Evolutionary conservation across 129 eudicot genomes (phyloP), one percentile per base, ranked within the genome.

Genomic region (Centaurea solstitialis): DNA sequence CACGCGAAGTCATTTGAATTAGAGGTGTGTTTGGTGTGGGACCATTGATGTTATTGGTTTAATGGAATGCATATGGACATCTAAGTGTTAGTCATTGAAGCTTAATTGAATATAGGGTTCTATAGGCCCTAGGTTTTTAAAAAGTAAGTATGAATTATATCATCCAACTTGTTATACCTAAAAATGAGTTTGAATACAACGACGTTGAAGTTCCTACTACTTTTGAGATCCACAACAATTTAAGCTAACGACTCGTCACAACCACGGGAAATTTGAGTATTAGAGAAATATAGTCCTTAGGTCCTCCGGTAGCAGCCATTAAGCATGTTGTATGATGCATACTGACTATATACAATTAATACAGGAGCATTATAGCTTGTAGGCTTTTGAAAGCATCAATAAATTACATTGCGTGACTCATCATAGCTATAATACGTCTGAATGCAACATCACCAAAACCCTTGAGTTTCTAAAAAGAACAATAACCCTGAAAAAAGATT

Each of bases 1-100:
- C 76, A 82, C 85, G 45, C 81, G 37, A 82, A 26, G 76, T 76
- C 18, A 37, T 50, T 82, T 82, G 66, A 70, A 53, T 53, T 17
- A 43, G 70, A 81, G 53, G 47, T 74, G 53, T 20, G 24, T 12
- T 57, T 20, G 38, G 20, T 40, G 41, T 41, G 53, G 81, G 72
- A 40, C 77, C 85, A 76, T 82, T 37, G 65, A 75, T 50, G 47
- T 24, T 75, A 81, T 53, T 26, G 9, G 62, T 41, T 73, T 73
- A 40, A 73, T 68, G 76, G 76, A 68, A 75, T 68, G 72, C 80
- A 50, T 69, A 33, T 38, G 76, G 81, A 68, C 81, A 47, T 11
- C 41, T 68, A 70, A 76, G 12, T 61, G 38, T 64, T 40, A 59
- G 82, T 82, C 82, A 10, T 70, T 28, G 41, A 76, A 26, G 35